phyloP scores from a whole-genome alignment of 768 basidiomycete species.

The Coprinopsis marcescibilis region DNA sequence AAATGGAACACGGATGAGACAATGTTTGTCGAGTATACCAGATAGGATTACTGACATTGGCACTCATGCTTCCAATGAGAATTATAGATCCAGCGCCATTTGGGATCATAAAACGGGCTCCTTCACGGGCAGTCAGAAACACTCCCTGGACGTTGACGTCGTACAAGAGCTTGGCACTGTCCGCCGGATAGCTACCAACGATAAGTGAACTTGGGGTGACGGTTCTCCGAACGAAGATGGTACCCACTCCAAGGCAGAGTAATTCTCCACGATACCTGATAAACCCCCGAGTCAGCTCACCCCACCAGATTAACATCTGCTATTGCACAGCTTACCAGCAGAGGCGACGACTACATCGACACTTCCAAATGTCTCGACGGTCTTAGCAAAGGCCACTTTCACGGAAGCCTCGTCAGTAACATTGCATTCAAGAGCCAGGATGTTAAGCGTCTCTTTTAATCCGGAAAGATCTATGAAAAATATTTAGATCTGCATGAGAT shows the following conservation, averaged over 20 bases:
- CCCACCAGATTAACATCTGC: too few species aligned
- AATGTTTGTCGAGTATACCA: too few species aligned
- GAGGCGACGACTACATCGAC: conserved; percentile 85
- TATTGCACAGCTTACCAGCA: conserved; percentile 48
- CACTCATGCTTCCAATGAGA: conserved; percentile 88
- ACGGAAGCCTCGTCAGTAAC: conserved; percentile 81
- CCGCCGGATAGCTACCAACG: conserved; percentile 67
- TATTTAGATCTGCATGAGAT: neutral
- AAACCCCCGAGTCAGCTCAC: too few species aligned
- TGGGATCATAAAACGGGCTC: conserved; percentile 86
- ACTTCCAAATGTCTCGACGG: conserved; percentile 60
- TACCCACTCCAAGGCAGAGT: conserved; percentile 74
- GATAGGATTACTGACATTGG: conserved; percentile 46
- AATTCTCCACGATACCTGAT: conserved; percentile 88
- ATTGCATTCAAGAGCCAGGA: conserved; percentile 80
- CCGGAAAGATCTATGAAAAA: conserved; percentile 46
- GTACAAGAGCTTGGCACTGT: conserved; percentile 76
- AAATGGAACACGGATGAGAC: conserved; percentile 6
- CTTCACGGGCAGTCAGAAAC: conserved; percentile 95
- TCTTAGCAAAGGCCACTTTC: conserved; percentile 59
- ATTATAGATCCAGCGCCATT: conserved; percentile 75
- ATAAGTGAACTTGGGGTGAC: too few species aligned
- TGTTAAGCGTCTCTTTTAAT: conserved; percentile 49
- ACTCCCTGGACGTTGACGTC: conserved; percentile 94
- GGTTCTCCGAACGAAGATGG: too few species aligned